Evolutionary conservation across 441 rosid species (phyloP).

Genomic region (Aquilaria agallochum): DNA sequence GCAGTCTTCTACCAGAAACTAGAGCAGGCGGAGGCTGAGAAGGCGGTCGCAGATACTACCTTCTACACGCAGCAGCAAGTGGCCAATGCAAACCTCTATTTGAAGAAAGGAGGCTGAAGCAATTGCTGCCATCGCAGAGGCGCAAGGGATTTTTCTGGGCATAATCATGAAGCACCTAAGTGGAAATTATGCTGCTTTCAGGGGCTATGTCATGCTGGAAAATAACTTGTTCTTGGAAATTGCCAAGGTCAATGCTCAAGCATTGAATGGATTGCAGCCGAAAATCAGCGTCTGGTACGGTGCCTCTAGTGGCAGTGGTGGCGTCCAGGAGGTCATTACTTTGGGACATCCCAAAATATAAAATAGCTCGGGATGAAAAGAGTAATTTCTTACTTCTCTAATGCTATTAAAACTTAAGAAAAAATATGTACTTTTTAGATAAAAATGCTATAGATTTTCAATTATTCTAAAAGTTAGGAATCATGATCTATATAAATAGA

Average conservation of each 20-base stretch:
- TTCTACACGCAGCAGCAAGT: slow-evolving; percentile 35
- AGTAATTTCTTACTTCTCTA: no score
- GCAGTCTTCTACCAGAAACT: slow-evolving; percentile 47
- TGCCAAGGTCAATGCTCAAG: slow-evolving; percentile 53
- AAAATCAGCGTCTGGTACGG: slow-evolving; percentile 64
- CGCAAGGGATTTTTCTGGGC: slow-evolving; percentile 50
- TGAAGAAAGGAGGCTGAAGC: slow-evolving; percentile 68
- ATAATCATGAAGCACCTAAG: slow-evolving; percentile 48
- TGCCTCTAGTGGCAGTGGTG: slow-evolving; percentile 13
- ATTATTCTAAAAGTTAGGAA: no score
- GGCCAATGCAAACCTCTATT: slow-evolving; percentile 36
- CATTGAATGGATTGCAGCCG: slow-evolving; percentile 53
- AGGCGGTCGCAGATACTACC: slow-evolving; percentile 47
- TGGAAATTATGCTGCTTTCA: slow-evolving; percentile 44
- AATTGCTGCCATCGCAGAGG: slow-evolving; percentile 41
- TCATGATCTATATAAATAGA: no score
- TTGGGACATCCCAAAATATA: no score
- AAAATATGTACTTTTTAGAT: no score
- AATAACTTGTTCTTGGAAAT: slow-evolving; percentile 44
- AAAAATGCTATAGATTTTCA: no score
- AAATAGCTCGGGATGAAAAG: no score
- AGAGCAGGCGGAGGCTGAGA: slow-evolving; percentile 59
- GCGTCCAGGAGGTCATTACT: slow-evolving; percentile 33
- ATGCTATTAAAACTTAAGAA: no score
- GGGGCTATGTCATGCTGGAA: slow-evolving; percentile 59